Conservation (phyloP, 495 filamentous ascomycete species). For the Physcia stellaris region DNA sequence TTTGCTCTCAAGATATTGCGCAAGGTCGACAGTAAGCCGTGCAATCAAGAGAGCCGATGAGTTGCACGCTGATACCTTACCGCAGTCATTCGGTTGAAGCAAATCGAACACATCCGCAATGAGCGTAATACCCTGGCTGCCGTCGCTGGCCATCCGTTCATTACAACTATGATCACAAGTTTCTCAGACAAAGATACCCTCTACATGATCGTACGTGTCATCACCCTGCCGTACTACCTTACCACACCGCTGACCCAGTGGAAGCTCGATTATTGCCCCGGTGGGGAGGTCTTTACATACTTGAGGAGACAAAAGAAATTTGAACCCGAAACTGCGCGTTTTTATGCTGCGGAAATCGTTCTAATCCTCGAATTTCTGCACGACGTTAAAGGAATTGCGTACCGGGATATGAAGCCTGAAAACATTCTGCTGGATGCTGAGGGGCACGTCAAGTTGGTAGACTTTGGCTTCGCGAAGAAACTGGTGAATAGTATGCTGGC, state of each 20-base stretch:
- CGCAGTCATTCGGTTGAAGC: conserved; percentile 86
- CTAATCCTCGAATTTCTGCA: conserved; percentile 88
- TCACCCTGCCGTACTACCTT: neutral
- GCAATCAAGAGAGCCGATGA: neutral
- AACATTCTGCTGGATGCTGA: conserved; percentile 86
- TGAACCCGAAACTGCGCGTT: conserved; percentile 69
- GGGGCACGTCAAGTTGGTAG: conserved; percentile 92
- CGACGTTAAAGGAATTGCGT: conserved; percentile 70
- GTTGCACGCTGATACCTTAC: conserved; percentile 6
- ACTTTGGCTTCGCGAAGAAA: conserved; percentile 94
- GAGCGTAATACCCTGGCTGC: conserved; percentile 78
- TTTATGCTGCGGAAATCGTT: conserved; percentile 93
- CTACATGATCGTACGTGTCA: conserved; percentile 68
- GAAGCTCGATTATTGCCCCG: conserved; percentile 79
- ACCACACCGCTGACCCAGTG: conserved; percentile 1
- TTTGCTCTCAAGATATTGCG: conserved; percentile 90
- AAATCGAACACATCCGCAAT: conserved; percentile 93
- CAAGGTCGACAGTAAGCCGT: conserved; percentile 58
- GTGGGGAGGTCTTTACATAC: conserved; percentile 92
- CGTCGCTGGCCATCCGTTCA: conserved; percentile 87
- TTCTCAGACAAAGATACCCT: conserved; percentile 82
- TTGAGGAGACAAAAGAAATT: conserved; percentile 76
- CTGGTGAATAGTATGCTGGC: conserved; percentile 46
- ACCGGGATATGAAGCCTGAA: conserved; percentile 92
- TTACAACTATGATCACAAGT: conserved; percentile 77